These are phyloP conservation scores for Annona cherimola DNA, from an alignment of 164 flowering plant species.

Conservation along the genomic window DNA sequence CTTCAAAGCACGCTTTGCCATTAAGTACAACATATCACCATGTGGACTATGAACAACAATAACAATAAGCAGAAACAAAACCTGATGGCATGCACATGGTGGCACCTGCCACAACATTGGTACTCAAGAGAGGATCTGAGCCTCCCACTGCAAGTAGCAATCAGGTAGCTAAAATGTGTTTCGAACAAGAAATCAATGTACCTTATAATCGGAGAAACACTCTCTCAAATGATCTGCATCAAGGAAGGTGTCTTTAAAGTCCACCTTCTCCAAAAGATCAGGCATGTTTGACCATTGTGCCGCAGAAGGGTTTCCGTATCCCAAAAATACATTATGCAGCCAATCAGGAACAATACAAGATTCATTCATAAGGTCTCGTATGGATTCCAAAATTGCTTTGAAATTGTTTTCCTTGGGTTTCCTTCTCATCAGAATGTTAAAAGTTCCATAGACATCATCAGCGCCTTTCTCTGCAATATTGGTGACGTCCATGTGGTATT, in stretches of 20 bases:
- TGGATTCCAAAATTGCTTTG: slow-evolving; percentile 95
- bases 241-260: slow-evolving; percentile 92
- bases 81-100: neutral
- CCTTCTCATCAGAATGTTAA: slow-evolving; percentile 88
- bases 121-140: neutral
- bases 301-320: slow-evolving; percentile 97
- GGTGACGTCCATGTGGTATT: slow-evolving; percentile 92
- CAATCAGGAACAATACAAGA: slow-evolving; percentile 96
- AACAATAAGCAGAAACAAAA: neutral
- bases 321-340: slow-evolving; percentile 91
- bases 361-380: slow-evolving; percentile 99
- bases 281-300: slow-evolving; percentile 99
- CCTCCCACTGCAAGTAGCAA: neutral
- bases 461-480: slow-evolving; percentile 83
- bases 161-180: neutral
- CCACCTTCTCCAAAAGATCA: slow-evolving; percentile 73
- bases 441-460: slow-evolving; percentile 88
- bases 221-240: slow-evolving; percentile 74
- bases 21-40: neutral
- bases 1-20: neutral
- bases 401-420: slow-evolving; percentile 99
- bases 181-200: slow-evolving; percentile 17
- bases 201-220: slow-evolving; percentile 73
- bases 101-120: neutral
- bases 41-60: neutral